Conservation (phyloP, 139 green algal genomes). For the Astrephomene gubernaculifera region DNA sequence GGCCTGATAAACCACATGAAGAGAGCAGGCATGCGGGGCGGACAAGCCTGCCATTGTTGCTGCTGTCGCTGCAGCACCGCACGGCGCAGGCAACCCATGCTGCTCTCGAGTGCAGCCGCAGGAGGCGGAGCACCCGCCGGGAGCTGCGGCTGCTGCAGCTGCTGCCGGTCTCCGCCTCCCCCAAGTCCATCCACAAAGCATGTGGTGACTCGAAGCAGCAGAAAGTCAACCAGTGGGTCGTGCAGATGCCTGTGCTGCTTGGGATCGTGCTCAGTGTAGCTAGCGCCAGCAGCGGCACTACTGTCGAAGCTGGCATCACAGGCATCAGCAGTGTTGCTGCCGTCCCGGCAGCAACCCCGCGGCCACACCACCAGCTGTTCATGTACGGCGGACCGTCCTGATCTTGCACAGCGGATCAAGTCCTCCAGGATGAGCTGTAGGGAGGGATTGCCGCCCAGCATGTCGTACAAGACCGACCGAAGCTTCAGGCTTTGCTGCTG, state of each 20-base stretch:
- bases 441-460: constrained; percentile 14
- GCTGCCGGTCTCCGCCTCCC: not conserved
- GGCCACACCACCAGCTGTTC: constrained; percentile 23
- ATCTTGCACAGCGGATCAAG: not conserved
- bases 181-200: constrained; percentile 36
- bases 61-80: too few relatives aligned
- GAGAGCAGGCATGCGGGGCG: constrained; percentile 31
- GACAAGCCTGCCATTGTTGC: too few relatives aligned
- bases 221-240: constrained; percentile 21
- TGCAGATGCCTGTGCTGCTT: not conserved
- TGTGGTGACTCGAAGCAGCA: not conserved
- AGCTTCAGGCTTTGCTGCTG: too few relatives aligned
- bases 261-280: not conserved
- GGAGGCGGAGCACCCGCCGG: too few relatives aligned
- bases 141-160: not conserved
- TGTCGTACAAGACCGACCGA: too few relatives aligned
- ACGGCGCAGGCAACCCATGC: too few relatives aligned
- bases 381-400: not conserved
- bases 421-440: constrained; percentile 37
- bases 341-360: not conserved
- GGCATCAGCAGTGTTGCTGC: not conserved
- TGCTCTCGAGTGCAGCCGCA: too few relatives aligned
- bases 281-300: too few relatives aligned
- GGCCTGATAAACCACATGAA: constrained; percentile 37
- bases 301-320: not conserved